Evolutionary conservation across 1,284 basidiomycete genomes (phyloP), one percentile per base, ranked within the genome.

Genomic region (Papiliotrema terrestris): DNA sequence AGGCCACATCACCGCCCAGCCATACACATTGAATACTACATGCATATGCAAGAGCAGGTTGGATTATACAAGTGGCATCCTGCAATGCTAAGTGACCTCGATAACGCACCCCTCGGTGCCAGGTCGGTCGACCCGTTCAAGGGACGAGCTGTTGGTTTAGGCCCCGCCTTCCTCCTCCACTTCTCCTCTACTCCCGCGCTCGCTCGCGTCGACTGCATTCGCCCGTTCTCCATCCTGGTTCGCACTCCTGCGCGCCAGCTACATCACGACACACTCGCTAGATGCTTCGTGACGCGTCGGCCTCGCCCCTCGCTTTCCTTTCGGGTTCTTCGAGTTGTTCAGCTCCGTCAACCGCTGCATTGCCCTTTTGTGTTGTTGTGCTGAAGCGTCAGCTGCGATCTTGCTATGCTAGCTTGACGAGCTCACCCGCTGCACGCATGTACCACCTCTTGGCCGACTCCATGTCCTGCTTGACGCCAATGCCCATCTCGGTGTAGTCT

Each of bases 361-460:
- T 3, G 75, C 75, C 26, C 45, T 65, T 56, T 75, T 74, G 59
- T 76, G 73, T 45, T 67, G 63, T 67, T 76, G 74, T 8, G 68
- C 74, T 74, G 49, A 1, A 35, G 14, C 22, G 35, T 32, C 25
- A 41, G 19, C 37, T 14, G 23, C 17, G 17, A 38, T 8, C 17
- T 26, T 41, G 50, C 8, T 23, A 8, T 17, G 1, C 11, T 15
- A 35, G 37, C 15, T 8, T 32, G 19, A 3, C 36, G 4, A n/a
- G 47, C 88, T 58, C 65, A 95, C 91, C 91, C 61, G 93, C 91
- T 46, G 93, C 91, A 43, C 96, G 85, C 90, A 96, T 95, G 76
- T 99, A 99, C 94, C 95, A 98, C 66, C 90, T 83, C 78, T 96
- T 98, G 19, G 96, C 93, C 73, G 95, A 88, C 60, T 98, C 96